These are phyloP conservation scores for Lentinula sp. DNA, from an alignment of 768 basidiomycete genomes.

Conservation along the genomic window DNA sequence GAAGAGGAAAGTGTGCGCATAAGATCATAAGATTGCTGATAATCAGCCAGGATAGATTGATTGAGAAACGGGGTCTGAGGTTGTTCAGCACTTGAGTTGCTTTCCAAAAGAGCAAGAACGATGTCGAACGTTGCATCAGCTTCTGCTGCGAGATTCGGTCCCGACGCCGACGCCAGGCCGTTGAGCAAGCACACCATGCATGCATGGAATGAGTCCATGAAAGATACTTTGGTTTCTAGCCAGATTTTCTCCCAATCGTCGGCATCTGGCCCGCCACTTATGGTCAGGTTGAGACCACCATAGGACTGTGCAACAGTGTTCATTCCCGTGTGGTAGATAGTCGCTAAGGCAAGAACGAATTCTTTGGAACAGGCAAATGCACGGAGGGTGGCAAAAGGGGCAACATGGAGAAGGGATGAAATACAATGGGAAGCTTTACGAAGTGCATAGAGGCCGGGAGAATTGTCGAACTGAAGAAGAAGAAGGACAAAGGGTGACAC, in stretches of 20 bases:
- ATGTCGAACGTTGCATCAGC: conserved; percentile 52
- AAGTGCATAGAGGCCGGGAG: conserved; percentile 52
- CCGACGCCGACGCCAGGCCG: conserved; percentile 39
- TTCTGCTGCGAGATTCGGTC: conserved; percentile 35
- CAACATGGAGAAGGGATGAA: conserved; percentile 44
- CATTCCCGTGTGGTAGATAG: conserved; percentile 56
- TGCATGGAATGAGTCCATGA: conserved; percentile 66
- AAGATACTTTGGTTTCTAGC: conserved; percentile 66
- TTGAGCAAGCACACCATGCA: conserved; percentile 44
- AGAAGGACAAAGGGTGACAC: conserved; percentile 55
- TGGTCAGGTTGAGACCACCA: conserved; percentile 41
- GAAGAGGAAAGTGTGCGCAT: conserved; percentile 41
- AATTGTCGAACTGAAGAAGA: conserved; percentile 32
- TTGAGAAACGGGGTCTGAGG: conserved; percentile 54
- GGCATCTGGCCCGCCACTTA: conserved; percentile 20
- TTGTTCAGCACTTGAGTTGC: conserved; percentile 28
- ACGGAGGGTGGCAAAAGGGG: conserved; percentile 41
- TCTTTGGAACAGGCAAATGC: conserved; percentile 45
- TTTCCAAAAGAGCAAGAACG: conserved; percentile 52
- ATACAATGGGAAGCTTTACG: conserved; percentile 61
- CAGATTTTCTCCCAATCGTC: conserved; percentile 71
- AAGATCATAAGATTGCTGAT: conserved; percentile 63
- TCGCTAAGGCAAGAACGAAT: conserved; percentile 53
- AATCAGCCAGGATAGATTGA: conserved; percentile 62
- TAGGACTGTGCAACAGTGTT: conserved; percentile 50